Conservation (phyloP, 1,139 yeast species). For the Nakaseomyces nivariensis region DNA sequence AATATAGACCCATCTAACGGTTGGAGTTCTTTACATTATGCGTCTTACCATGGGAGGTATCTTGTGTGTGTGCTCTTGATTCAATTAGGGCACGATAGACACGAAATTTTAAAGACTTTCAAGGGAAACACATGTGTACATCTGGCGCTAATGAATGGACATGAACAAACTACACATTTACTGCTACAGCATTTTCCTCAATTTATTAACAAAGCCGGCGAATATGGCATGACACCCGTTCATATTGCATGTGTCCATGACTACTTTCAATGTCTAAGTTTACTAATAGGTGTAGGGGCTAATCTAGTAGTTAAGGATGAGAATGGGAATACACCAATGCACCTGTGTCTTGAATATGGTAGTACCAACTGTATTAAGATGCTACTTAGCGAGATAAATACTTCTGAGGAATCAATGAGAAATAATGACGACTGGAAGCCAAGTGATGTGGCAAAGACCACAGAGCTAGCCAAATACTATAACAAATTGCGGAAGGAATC, state of each 20-base stretch:
- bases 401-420: conserved; percentile 34
- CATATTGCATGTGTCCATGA: conserved; percentile 66
- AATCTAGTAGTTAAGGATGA: conserved; percentile 50
- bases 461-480: conserved; percentile 35
- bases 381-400: conserved; percentile 37
- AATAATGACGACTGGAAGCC: conserved; percentile 68
- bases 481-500: conserved; percentile 15
- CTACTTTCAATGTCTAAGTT: conserved; percentile 56
- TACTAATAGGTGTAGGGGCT: conserved; percentile 75
- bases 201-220: conserved; percentile 53
- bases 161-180: conserved; percentile 73
- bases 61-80: conserved; percentile 59
- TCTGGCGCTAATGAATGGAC: conserved; percentile 56
- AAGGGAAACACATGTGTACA: conserved; percentile 68
- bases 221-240: conserved; percentile 52
- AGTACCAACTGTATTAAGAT: conserved; percentile 53
- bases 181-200: conserved; percentile 73
- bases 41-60: conserved; percentile 72
- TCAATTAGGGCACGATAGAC: conserved; percentile 41
- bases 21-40: conserved; percentile 85
- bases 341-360: conserved; percentile 72
- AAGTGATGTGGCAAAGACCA: conserved; percentile 44
- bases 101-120: conserved; percentile 47
- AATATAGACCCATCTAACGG: conserved; percentile 69
- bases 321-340: conserved; percentile 69